Percentiles rank a stretch among this genome's conserved stretches.
phyloP scores from a whole-genome alignment of 805 yeast species.

The Ogataea pini region DNA sequence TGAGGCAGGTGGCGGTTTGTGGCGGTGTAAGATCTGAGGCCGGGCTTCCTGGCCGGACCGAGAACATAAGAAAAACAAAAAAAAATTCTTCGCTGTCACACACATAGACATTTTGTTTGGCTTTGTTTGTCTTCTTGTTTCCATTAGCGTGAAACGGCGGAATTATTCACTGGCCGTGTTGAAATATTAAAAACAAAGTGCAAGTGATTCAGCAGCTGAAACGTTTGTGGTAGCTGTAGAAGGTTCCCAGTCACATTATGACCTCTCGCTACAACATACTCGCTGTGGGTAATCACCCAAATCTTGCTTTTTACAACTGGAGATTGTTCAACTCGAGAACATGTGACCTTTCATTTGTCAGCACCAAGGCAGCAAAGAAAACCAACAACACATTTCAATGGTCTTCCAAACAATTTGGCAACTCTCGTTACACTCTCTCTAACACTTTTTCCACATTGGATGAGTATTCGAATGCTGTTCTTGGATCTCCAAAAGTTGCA shows the following conservation, averaged over 20 bases:
- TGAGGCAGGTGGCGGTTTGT: neutral
- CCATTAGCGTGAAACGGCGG: neutral
- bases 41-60: neutral
- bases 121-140: constrained; percentile 1
- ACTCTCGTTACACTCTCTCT: constrained; percentile 30
- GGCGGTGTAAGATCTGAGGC: constrained; percentile 1
- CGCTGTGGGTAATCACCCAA: constrained; percentile 57
- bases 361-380: constrained; percentile 24
- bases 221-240: neutral
- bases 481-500: constrained; percentile 13
- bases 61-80: neutral
- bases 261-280: constrained; percentile 33
- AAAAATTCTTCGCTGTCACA: constrained; percentile 9
- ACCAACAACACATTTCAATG: constrained; percentile 28
- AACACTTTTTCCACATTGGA: constrained; percentile 27
- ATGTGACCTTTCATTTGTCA: constrained; percentile 44
- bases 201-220: neutral
- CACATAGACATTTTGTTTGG: neutral
- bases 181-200: neutral
- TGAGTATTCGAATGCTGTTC: constrained; percentile 21
- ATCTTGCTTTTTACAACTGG: constrained; percentile 61
- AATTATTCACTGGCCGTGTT: neutral
- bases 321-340: constrained; percentile 48
- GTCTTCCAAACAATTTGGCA: constrained; percentile 37
- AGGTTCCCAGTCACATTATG: constrained; percentile 12